Base-by-base conservation (phyloP, 1,284 basidiomycete species). In the Hymenochaete sp. region DNA sequence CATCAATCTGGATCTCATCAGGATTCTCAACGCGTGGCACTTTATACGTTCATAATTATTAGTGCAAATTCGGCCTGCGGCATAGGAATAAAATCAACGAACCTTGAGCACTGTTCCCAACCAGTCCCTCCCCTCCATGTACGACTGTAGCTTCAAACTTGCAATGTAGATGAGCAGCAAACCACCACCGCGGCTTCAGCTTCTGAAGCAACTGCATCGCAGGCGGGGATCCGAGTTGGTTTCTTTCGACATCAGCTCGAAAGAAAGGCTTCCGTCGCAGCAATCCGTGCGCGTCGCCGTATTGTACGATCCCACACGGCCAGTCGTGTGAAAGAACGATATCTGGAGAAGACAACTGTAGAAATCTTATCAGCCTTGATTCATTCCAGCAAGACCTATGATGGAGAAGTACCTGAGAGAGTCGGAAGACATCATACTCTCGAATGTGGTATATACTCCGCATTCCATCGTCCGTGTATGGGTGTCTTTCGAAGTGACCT, bases 261-360 rank as follows among this genome's bases (percentile, higher is more conserved):
- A 98, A 88, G 66, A 86, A 92, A 0, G 82, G 78, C 62, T 98
- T 98, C 38, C 75, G 74, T 7, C 77, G 70, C 16, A 98, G 65
- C 1, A 98, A 71, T 13, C 56, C 67, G 3, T 60, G 56, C 1
- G 79, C 65, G 58, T 98, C 75, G 6, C 95, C 93, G 54, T 90
- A 72, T 16, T 80, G 77, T 48, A 86, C 89, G 52, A 98, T 93
- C 1, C 74, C 75, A 39, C 80, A 77, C 0, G 96, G 96, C 96
- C 95, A 98, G 65, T 98, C 95, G 61, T 98, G 96, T 1, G 92
- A 96, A 16, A 98, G 68, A 63, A 97, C 87, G 25, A 98, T 74
- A 32, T 82, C 69, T 0, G 79, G 74, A 36, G 61, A 67, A 3
- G 79, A 70, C 18, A 85, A 69, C 80, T 87, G 47, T 9, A 18